phyloP scores from a whole-genome alignment of 75 land plant genomes.

The Pseudotsuga menziesii region DNA sequence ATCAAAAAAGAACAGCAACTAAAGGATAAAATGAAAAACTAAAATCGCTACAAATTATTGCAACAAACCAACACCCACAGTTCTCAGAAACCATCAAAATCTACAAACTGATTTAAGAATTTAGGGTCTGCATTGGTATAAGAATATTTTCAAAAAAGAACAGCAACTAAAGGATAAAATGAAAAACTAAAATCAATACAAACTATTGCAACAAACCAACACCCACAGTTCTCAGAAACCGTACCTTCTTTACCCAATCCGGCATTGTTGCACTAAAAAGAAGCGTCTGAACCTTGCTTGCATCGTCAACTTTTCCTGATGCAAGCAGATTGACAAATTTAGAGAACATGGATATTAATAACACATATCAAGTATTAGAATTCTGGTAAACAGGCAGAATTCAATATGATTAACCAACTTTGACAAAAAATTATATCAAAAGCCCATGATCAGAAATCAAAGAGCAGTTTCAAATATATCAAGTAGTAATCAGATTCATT shows the following conservation, averaged over 20 bases:
- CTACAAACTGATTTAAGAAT: not conserved
- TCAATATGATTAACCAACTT: not conserved
- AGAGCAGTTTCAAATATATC: no score
- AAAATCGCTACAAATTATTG: not conserved
- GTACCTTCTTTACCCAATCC: slow-evolving; percentile 81
- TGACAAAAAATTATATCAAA: not conserved
- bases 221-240: slow-evolving; percentile 6
- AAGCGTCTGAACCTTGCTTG: slow-evolving; percentile 81
- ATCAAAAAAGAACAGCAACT: not conserved
- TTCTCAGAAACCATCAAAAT: not conserved
- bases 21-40: not conserved
- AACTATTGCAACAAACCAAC: not conserved
- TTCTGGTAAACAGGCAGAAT: not conserved
- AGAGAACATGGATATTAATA: not conserved
- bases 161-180: not conserved
- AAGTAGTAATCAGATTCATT: no score
- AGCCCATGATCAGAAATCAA: no score
- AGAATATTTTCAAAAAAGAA: not conserved
- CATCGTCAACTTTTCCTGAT: slow-evolving; percentile 81
- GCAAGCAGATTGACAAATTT: not conserved
- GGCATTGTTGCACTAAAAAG: slow-evolving; percentile 98
- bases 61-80: not conserved
- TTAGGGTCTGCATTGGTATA: not conserved
- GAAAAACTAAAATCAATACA: not conserved
- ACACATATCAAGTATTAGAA: not conserved